Evolutionary conservation across 768 basidiomycete genomes (phyloP).

Genomic region (Paxillus involutus): DNA sequence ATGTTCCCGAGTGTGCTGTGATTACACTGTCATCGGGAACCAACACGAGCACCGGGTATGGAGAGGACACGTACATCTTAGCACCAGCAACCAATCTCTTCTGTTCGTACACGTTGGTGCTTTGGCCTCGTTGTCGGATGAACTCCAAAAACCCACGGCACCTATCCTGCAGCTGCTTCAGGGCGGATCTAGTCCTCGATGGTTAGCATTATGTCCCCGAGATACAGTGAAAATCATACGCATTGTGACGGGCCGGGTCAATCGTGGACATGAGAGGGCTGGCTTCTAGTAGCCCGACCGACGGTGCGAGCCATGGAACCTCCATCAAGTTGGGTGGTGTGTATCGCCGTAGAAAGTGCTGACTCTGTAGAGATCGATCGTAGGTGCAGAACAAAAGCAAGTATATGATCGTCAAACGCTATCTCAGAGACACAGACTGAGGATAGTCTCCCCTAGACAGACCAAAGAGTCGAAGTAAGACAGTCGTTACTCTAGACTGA

Average conservation of each 20-base stretch:
- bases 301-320: constrained; percentile 46
- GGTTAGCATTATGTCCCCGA: not conserved
- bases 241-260: constrained; percentile 48
- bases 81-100: constrained; percentile 32
- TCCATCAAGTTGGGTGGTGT: constrained; percentile 27
- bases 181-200: constrained; percentile 35
- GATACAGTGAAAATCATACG: constrained; percentile 28
- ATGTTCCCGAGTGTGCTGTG: constrained; percentile 36
- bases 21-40: constrained; percentile 5
- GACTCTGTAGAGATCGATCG: constrained; percentile 8
- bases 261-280: constrained; percentile 46
- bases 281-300: constrained; percentile 35
- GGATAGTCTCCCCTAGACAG: too few species aligned
- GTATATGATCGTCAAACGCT: too few species aligned
- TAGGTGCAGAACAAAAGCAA: too few species aligned
- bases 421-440: too few species aligned
- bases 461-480: too few species aligned
- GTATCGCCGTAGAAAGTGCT: constrained; percentile 6
- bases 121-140: constrained; percentile 34
- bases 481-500: too few species aligned
- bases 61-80: constrained; percentile 27
- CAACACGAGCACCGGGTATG: not conserved
- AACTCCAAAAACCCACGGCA: constrained; percentile 43
- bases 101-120: constrained; percentile 29
- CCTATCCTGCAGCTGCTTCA: constrained; percentile 45